Evolutionary conservation across 352 stramenopile genomes (phyloP).

Genomic region (Globisporangium paroecandrum): DNA sequence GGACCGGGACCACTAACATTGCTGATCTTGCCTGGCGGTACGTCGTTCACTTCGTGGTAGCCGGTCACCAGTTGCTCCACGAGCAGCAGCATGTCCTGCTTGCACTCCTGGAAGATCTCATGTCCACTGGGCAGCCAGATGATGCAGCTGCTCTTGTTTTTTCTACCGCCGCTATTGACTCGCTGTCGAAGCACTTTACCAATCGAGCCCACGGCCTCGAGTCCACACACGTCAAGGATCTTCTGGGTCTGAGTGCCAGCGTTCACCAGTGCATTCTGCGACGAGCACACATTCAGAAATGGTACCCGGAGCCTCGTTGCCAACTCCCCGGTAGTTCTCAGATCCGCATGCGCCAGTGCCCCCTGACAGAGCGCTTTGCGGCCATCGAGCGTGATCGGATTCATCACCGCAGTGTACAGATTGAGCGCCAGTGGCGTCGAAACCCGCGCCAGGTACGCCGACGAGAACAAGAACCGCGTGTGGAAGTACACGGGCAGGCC

Average conservation of each 20-base stretch:
- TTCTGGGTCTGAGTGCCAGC: conserved; percentile 72
- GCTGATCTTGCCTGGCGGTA: conserved; percentile 24
- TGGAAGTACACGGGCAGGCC: conserved; percentile 96
- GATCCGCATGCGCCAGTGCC: conserved; percentile 80
- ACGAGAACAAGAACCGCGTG: conserved; percentile 91
- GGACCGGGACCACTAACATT: neutral
- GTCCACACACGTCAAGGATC: conserved; percentile 49
- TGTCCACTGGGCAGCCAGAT: conserved; percentile 91
- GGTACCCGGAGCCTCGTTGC: conserved; percentile 61
- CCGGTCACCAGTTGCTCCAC: conserved; percentile 93
- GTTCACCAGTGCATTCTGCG: conserved; percentile 85
- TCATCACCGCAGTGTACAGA: conserved; percentile 94
- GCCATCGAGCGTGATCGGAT: conserved; percentile 91
- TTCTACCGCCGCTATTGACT: conserved; percentile 1
- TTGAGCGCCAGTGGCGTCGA: conserved; percentile 94
- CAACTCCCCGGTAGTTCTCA: conserved; percentile 38
- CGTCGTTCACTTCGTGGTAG: conserved; percentile 90
- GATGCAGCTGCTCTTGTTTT: conserved; percentile 33
- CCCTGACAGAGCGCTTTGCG: conserved; percentile 86
- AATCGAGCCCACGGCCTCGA: conserved; percentile 76
- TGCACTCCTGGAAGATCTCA: conserved; percentile 93
- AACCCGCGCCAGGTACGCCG: conserved; percentile 88
- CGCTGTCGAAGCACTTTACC: conserved; percentile 47
- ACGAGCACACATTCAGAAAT: conserved; percentile 86
- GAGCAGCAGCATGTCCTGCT: conserved; percentile 75